A percentile compares a stretch with the other conserved stretches of the same genome.
phyloP scores from a whole-genome alignment of 2,329 filamentous ascomycete species.

The Penicillium sp. region DNA sequence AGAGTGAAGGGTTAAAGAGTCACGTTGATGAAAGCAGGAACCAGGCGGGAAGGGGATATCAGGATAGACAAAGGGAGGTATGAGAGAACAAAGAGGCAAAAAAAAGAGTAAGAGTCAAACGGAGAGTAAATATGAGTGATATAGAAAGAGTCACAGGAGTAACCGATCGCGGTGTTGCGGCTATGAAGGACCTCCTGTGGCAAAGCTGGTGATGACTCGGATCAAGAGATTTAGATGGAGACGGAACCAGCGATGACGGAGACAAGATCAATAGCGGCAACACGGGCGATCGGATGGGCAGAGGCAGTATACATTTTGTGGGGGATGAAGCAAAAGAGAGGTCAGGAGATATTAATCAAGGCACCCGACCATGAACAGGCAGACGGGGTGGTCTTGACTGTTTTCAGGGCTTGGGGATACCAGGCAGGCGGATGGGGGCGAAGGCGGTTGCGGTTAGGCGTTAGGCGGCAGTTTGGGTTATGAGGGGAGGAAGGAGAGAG shows the following conservation, averaged over 20 bases:
- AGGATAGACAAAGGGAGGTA: neutral
- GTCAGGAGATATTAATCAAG: slow-evolving; percentile 9
- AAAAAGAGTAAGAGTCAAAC: neutral
- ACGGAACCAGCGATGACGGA: slow-evolving; percentile 26
- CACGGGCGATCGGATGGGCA: slow-evolving; percentile 40
- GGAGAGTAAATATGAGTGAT: neutral
- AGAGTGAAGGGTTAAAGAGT: neutral
- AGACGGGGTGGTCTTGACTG: slow-evolving; percentile 26
- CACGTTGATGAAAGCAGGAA: neutral
- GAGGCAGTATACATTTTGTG: slow-evolving; percentile 46
- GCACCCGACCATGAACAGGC: slow-evolving; percentile 36
- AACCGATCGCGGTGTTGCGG: slow-evolving; percentile 27
- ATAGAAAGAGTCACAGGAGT: slow-evolving; percentile 12
- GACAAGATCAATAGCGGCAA: slow-evolving; percentile 37
- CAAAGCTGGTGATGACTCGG: slow-evolving; percentile 21
- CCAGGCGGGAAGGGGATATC: neutral
- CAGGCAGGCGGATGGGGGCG: slow-evolving; percentile 8
- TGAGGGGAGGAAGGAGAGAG: slow-evolving; percentile 1
- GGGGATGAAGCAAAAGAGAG: slow-evolving; percentile 11
- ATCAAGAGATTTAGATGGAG: slow-evolving; percentile 24
- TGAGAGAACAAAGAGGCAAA: neutral
- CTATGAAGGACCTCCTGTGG: slow-evolving; percentile 16
- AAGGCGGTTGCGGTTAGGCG: neutral
- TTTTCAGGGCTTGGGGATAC: slow-evolving; percentile 17
- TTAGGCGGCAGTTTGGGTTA: slow-evolving; percentile 3